Conservation (phyloP, 805 yeast genomes). For the Diddensiella santjacobensis region DNA sequence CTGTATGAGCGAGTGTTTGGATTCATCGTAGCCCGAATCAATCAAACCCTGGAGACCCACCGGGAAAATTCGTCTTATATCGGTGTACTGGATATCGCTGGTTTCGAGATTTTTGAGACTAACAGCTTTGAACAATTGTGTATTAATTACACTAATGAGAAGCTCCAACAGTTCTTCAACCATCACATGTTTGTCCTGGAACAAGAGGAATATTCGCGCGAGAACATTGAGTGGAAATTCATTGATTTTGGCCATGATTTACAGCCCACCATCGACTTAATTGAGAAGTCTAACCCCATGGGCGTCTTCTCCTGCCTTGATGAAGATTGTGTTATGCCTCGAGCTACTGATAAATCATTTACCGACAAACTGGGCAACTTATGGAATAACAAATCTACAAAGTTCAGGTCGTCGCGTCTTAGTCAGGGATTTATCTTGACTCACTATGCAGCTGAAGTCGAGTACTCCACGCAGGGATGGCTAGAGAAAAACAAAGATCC, state of each 20-base stretch:
- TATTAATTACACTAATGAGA: constrained; percentile 88
- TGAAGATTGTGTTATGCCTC: constrained; percentile 94
- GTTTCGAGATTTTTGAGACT: constrained; percentile 93
- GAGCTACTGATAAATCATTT: constrained; percentile 77
- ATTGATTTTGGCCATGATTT: constrained; percentile 93
- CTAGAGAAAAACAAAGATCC: constrained; percentile 93
- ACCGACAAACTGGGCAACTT: constrained; percentile 69
- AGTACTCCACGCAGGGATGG: constrained; percentile 90
- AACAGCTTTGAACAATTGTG: constrained; percentile 96
- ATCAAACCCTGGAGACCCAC: constrained; percentile 53
- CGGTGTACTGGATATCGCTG: constrained; percentile 95
- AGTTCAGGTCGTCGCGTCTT: constrained; percentile 70
- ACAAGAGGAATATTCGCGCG: constrained; percentile 94
- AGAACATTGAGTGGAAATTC: constrained; percentile 89
- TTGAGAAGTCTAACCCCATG: constrained; percentile 69
- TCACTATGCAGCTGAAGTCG: constrained; percentile 97
- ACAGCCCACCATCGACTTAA: constrained; percentile 89
- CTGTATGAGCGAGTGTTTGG: constrained; percentile 82
- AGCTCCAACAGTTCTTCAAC: constrained; percentile 93
- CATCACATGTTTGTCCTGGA: constrained; percentile 94
- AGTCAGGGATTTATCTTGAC: constrained; percentile 75
- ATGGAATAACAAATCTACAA: constrained; percentile 52
- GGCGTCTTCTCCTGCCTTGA: constrained; percentile 84
- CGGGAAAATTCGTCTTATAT: constrained; percentile 44
- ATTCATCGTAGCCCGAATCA: constrained; percentile 69